phyloP scores from a whole-genome alignment of 257 asterid species.

The Scutellaria barbata region DNA sequence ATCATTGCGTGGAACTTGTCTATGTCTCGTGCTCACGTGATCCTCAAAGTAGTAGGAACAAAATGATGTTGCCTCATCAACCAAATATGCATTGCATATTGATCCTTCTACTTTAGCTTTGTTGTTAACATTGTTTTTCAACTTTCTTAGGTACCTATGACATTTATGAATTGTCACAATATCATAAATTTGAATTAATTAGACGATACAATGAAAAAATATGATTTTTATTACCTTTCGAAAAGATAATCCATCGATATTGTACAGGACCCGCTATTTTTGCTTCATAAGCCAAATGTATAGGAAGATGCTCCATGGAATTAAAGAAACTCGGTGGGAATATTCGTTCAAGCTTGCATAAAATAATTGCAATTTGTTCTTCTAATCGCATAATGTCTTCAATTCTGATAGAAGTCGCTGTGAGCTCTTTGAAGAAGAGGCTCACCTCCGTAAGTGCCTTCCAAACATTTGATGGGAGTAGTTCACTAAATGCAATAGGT shows the following conservation, averaged over 20 bases:
- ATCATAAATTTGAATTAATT: no score
- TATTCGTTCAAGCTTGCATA: neutral
- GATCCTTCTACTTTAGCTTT: no score
- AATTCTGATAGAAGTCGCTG: neutral
- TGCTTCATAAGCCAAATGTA: conserved; percentile 2
- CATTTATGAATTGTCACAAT: no score
- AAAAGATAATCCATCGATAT: neutral
- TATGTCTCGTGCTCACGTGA: no score
- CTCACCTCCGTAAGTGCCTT: neutral
- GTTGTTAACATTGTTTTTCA: no score
- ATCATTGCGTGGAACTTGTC: no score
- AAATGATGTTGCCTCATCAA: no score
- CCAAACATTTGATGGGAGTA: neutral
- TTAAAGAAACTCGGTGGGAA: neutral
- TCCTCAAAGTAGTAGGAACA: no score
- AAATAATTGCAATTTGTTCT: neutral
- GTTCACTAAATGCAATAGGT: conserved; percentile 7
- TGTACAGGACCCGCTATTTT: neutral
- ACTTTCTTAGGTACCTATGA: no score
- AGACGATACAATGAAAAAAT: no score
- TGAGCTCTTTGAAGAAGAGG: neutral
- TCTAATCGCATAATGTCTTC: neutral
- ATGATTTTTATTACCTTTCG: no score
- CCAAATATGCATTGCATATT: no score
- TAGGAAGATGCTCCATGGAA: neutral